Evolutionary conservation across 139 green algal genomes (phyloP), one percentile per base, ranked within the genome.

Genomic region (Diplosphaera chodatii): DNA sequence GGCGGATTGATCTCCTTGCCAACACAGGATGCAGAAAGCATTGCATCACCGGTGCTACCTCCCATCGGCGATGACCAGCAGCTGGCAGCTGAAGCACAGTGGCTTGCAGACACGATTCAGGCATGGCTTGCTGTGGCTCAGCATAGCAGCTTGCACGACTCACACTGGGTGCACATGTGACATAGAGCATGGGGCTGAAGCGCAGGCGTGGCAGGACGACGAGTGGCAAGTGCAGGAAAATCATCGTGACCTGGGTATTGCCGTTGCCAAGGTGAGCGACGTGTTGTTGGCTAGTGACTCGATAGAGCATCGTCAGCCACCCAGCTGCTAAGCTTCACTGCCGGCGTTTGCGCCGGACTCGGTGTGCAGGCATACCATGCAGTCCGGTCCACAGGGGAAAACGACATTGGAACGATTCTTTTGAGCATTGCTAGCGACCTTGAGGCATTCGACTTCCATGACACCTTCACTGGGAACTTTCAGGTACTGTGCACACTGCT

Each of bases 171-270:
- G n/a, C n/a, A n/a, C n/a, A n/a, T n/a, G n/a, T n/a, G n/a, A n/a
- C n/a, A n/a, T n/a, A n/a, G n/a, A n/a, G n/a, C n/a, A n/a, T n/a
- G n/a, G n/a, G n/a, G n/a, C n/a, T n/a, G n/a, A 13, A 48, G 13
- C 37, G 48, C 48, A 59, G 48, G 18, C 48, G 25, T 88, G 83
- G 83, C 68, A 82, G 15, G 70, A 88, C 59, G 83, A 88, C 32
- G 83, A 88, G 63, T 88, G 83, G 83, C 68, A 69, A 4, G 70
- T 77, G 1, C 29, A 83, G 28, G 32, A 74, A 3, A 66, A 85
- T 21, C 83, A 88, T 29, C 31, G 67, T 5, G 31, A 74, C 0
- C 63, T 88, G 0, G 80, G 80, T 1, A 25, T 55, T 15, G 77
- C 83, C 28, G 71, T 75, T 5, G 83, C 59, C 5, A 62, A 55